phyloP scores from a whole-genome alignment of 1,284 basidiomycete species.

The Ustilago loliicola region DNA sequence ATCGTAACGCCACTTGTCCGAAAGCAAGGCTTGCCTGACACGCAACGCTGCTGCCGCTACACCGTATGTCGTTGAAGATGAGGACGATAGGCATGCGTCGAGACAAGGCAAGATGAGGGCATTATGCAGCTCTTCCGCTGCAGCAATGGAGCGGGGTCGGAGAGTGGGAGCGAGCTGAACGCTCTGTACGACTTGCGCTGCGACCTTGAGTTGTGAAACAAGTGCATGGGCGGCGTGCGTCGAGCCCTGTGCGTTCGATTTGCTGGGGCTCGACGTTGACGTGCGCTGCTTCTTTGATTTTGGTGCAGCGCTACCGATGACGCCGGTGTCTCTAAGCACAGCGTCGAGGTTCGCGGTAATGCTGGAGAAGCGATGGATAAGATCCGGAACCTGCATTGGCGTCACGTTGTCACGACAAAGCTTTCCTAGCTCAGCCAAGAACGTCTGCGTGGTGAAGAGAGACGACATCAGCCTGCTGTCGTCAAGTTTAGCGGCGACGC shows the following conservation, averaged over 20 bases:
- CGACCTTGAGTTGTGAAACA: conserved; percentile 27
- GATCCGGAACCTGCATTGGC: conserved; percentile 41
- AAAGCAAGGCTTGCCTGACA: conserved; percentile 32
- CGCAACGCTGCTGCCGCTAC: conserved; percentile 43
- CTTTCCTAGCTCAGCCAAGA: conserved; percentile 35
- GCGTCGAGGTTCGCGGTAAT: conserved; percentile 12
- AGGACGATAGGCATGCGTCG: conserved; percentile 14
- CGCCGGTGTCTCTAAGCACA: neutral
- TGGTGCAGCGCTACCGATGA: neutral
- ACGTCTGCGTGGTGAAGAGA: conserved; percentile 42
- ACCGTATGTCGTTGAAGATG: conserved; percentile 1
- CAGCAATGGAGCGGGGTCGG: conserved; percentile 34
- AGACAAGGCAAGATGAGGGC: conserved; percentile 33
- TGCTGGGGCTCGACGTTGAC: conserved; percentile 4
- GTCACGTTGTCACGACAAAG: conserved; percentile 40
- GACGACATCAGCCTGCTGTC: neutral
- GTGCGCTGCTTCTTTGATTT: conserved; percentile 35
- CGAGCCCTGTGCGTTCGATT: neutral
- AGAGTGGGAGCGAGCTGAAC: conserved; percentile 33
- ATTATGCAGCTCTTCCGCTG: conserved; percentile 42
- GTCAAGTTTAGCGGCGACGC: conserved; percentile 8
- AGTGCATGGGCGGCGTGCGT: conserved; percentile 6
- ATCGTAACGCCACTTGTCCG: conserved; percentile 48
- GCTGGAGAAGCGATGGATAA: conserved; percentile 18
- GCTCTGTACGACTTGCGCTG: conserved; percentile 36